Conservation (phyloP, 495 filamentous ascomycete genomes). For the Penicillium odoratum region DNA sequence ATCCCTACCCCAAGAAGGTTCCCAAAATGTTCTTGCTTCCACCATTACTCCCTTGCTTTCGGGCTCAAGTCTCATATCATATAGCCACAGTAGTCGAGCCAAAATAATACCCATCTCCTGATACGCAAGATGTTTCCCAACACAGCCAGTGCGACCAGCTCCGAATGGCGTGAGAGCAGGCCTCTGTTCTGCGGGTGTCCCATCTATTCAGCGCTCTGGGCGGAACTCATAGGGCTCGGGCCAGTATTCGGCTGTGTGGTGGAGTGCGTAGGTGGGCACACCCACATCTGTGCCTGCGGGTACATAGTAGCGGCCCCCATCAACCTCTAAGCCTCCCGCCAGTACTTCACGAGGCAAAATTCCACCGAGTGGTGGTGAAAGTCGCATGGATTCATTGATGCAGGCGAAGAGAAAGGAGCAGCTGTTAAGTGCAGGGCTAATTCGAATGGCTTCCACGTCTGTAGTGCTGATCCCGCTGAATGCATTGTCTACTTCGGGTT, state of each 20-base stretch:
- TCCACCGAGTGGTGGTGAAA: not conserved
- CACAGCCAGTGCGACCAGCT: constrained; percentile 56
- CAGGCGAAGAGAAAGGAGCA: not conserved
- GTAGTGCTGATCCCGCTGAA: not conserved
- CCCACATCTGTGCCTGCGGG: constrained; percentile 33
- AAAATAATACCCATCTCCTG: constrained; percentile 11
- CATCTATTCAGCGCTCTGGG: constrained; percentile 33
- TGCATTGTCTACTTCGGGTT: not conserved
- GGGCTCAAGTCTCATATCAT: not conserved
- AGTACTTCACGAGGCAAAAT: not conserved
- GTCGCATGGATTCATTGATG: not conserved
- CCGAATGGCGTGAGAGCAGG: constrained; percentile 57
- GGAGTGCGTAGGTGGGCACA: constrained; percentile 29
- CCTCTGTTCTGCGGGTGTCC: constrained; percentile 5
- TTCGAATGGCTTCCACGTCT: not conserved
- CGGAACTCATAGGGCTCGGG: constrained; percentile 27
- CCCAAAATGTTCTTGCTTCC: not conserved
- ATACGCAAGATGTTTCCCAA: constrained; percentile 60
- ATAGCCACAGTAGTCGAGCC: not conserved
- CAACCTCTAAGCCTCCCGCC: not conserved
- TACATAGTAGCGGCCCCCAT: constrained; percentile 13
- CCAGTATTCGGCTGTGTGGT: constrained; percentile 30
- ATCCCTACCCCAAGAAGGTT: not conserved
- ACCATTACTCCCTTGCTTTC: not conserved
- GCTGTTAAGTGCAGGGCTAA: not conserved